Percentiles rank a stretch among this genome's conserved stretches.
Evolutionary conservation across 208 protist species (phyloP).

Genomic region (Leishmania braziliensis): DNA sequence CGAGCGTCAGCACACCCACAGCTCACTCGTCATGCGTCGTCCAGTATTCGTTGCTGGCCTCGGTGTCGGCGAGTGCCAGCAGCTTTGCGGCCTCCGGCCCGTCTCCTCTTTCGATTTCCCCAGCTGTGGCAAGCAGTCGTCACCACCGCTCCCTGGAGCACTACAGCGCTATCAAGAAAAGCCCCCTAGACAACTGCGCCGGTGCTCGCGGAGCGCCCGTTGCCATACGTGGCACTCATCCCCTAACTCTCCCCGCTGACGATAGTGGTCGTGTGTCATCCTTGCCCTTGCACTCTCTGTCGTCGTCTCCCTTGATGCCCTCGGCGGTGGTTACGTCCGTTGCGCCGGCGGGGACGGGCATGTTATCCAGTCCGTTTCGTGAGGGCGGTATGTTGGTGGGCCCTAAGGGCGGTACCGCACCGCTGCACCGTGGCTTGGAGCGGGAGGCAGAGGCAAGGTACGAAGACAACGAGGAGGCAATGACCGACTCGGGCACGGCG

Average conservation of each 20-base stretch:
- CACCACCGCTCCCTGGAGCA: neutral
- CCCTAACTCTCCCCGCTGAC: neutral
- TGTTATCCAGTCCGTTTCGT: neutral
- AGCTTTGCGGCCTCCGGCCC: neutral
- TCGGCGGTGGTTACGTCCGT: slow-evolving; percentile 5
- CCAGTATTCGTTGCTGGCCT: neutral
- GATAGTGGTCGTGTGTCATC: neutral
- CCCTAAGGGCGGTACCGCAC: slow-evolving; percentile 15
- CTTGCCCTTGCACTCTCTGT: neutral
- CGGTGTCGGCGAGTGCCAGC: neutral
- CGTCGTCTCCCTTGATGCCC: slow-evolving; percentile 4
- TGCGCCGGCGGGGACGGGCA: slow-evolving; percentile 14
- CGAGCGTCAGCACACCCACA: neutral
- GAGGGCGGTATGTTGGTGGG: slow-evolving; percentile 20
- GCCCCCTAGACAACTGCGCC: neutral
- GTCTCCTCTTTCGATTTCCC: neutral
- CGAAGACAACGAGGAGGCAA: neutral
- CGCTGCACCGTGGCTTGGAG: neutral
- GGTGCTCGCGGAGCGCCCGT: neutral
- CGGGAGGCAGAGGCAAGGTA: neutral
- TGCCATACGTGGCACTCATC: neutral
- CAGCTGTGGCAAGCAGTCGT: too few relatives aligned
- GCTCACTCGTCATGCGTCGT: neutral
- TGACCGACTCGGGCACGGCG: neutral
- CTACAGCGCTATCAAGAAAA: neutral